Conservation (phyloP, 306 rosid genomes). For the Acacia confusa region DNA sequence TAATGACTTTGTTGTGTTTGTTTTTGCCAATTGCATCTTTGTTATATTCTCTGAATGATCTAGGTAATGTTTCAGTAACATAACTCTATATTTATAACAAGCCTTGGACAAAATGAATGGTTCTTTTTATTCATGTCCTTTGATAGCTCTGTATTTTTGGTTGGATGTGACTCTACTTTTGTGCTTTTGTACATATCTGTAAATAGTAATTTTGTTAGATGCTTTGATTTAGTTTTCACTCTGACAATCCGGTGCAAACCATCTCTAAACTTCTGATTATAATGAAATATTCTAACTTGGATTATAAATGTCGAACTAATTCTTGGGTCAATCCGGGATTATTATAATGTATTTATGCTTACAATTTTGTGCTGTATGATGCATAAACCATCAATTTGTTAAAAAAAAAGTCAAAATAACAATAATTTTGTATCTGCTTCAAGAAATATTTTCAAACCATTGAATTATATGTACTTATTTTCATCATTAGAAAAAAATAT, state of each 20-base stretch:
- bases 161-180: background rate
- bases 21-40: background rate
- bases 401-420: background rate
- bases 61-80: background rate
- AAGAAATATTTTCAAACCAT: background rate
- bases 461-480: background rate
- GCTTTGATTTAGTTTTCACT: background rate
- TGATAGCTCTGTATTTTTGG: background rate
- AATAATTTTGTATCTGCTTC: background rate
- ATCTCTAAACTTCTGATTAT: background rate
- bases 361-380: background rate
- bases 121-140: background rate
- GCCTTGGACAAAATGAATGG: background rate
- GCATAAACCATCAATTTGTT: background rate
- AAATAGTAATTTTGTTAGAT: background rate
- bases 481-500: background rate
- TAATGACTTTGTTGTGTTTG: background rate
- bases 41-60: background rate
- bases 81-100: too few species aligned
- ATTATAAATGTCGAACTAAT: background rate
- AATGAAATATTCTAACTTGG: background rate
- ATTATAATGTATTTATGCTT: background rate
- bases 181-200: slow-evolving; percentile 13
- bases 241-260: background rate
- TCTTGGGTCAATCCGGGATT: background rate